Percentiles rank a stretch among this genome's conserved stretches.
Conservation (phyloP, 2,329 filamentous ascomycete species). For the Hymenoscyphus occultus region DNA sequence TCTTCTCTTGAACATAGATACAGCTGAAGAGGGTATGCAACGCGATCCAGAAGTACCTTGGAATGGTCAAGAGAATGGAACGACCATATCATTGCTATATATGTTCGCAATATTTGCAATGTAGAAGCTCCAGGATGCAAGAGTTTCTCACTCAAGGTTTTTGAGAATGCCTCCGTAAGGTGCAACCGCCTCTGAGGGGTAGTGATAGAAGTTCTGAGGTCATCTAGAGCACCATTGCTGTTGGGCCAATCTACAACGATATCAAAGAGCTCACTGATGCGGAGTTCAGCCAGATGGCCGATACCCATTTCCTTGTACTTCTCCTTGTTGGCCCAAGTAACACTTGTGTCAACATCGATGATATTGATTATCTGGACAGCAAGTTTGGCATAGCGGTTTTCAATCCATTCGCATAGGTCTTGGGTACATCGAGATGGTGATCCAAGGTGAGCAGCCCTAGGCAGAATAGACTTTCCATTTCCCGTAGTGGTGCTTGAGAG, state of each 20-base stretch:
- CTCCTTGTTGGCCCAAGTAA: conserved; percentile 57
- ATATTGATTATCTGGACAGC: conserved; percentile 57
- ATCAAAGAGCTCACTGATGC: conserved; percentile 72
- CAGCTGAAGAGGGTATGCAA: conserved; percentile 69
- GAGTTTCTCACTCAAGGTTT: conserved; percentile 61
- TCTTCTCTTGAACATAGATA: conserved; percentile 76
- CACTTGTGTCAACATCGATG: conserved; percentile 33
- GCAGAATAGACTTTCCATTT: conserved; percentile 29
- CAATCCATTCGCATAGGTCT: conserved; percentile 64
- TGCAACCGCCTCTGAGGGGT: conserved; percentile 66
- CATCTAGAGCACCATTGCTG: conserved; percentile 68
- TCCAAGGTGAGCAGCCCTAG: conserved; percentile 35
- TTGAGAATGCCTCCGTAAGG: conserved; percentile 67
- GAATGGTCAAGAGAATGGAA: conserved; percentile 75
- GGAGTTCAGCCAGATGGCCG: conserved; percentile 63
- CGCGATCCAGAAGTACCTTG: conserved; percentile 72
- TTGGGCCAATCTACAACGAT: conserved; percentile 74
- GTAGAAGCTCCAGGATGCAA: conserved; percentile 76
- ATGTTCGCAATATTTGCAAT: conserved; percentile 70
- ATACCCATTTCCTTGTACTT: conserved; percentile 71
- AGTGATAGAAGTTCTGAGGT: conserved; percentile 68
- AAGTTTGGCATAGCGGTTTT: conserved; percentile 62
- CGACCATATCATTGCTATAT: conserved; percentile 75
- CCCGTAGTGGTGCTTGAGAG: background rate
- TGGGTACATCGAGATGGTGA: conserved; percentile 53